Conservation (phyloP, 176 grass and related monocot genomes). For the Alopecurus myosuroides region DNA sequence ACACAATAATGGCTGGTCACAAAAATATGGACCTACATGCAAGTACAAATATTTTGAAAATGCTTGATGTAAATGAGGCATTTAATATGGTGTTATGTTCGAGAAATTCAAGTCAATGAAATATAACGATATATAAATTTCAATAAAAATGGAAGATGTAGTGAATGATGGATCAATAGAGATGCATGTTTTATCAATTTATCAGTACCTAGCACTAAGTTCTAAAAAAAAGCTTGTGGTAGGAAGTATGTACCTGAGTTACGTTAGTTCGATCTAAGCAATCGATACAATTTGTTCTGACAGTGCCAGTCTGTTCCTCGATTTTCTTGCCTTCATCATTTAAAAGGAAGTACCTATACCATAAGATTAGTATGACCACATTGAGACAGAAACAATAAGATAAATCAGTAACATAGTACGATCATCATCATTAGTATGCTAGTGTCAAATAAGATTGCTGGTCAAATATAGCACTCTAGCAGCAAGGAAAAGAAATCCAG, state of each 20-base stretch:
- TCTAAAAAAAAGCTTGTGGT: background rate
- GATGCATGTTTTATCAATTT: background rate
- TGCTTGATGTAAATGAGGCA: background rate
- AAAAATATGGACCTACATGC: background rate
- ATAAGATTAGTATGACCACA: constrained; percentile 8
- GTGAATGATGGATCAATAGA: background rate
- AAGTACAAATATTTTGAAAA: background rate
- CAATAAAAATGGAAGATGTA: background rate
- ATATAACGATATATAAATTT: too few species aligned
- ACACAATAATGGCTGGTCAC: background rate
- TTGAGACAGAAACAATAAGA: background rate
- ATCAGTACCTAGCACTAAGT: background rate
- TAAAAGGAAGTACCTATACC: constrained; percentile 72
- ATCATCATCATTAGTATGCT: background rate
- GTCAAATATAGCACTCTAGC: background rate
- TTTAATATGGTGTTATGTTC: too few species aligned
- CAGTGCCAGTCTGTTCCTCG: constrained; percentile 61
- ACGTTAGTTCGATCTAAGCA: constrained; percentile 99
- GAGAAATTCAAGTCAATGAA: too few species aligned
- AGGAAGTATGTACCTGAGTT: constrained; percentile 63
- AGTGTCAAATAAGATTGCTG: background rate
- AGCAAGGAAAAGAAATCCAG: background rate
- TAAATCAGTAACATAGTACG: background rate
- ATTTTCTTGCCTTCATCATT: constrained; percentile 78
- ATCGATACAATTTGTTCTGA: constrained; percentile 96